These are phyloP conservation scores for Pseudogymnoascus sp. DNA, from an alignment of 2,329 filamentous ascomycete genomes.

Conservation along the genomic window DNA sequence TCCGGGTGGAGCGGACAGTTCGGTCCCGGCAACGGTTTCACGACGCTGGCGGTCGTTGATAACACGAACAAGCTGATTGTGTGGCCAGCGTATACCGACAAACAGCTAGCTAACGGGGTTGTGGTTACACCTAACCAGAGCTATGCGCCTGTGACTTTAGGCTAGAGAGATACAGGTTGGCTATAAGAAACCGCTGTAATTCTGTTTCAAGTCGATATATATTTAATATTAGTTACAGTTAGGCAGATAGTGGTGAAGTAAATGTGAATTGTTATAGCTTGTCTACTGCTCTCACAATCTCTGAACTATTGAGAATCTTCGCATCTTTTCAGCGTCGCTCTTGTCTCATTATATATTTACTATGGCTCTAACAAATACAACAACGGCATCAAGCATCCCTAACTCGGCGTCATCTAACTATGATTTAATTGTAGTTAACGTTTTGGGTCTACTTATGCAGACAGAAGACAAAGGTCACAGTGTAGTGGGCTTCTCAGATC, in stretches of 20 bases:
- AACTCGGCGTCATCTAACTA: too few relatives aligned
- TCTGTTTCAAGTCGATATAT: not conserved
- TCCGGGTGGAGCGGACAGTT: slow-evolving; percentile 51
- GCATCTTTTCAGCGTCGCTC: too few relatives aligned
- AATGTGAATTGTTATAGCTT: not conserved
- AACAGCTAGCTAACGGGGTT: slow-evolving; percentile 37
- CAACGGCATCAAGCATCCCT: too few relatives aligned
- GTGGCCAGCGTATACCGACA: slow-evolving; percentile 49
- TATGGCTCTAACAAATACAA: too few relatives aligned
- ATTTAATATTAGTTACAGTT: not conserved
- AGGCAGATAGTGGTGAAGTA: not conserved
- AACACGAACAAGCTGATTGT: slow-evolving; percentile 37
- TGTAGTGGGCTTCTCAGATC: slow-evolving; percentile 11
- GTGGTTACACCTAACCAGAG: slow-evolving; percentile 44
- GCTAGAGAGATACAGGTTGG: not conserved
- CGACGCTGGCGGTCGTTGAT: slow-evolving; percentile 44
- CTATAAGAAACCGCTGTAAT: not conserved
- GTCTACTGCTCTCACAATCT: not conserved
- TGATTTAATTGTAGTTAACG: too few relatives aligned
- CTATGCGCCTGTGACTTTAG: slow-evolving; percentile 24
- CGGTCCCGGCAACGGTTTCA: slow-evolving; percentile 45
- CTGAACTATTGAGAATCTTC: not conserved
- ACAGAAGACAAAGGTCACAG: not conserved
- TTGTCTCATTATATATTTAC: too few relatives aligned
- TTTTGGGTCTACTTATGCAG: not conserved